Base-by-base conservation (phyloP, 2,329 filamentous ascomycete genomes). In the Stromatinia cepivora region DNA sequence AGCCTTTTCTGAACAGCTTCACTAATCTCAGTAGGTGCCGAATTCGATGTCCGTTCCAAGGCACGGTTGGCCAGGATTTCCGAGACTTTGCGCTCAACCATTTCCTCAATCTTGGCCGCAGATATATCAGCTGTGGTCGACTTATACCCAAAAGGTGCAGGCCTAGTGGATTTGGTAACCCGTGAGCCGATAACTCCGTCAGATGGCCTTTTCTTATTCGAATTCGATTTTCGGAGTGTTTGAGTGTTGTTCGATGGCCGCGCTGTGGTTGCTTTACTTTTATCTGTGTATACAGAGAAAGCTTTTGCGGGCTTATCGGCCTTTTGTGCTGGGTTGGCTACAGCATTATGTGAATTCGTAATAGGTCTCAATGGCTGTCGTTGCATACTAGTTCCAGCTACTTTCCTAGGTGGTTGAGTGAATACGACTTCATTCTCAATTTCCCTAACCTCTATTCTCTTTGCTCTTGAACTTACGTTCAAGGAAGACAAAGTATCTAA, bases 371-470 rank as follows among this genome's bases (percentile, higher is more conserved):
- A 81, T 13, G 94, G 93, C 78, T 97, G 93, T 22, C 94, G 86
- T 67, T 84, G 81, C 17, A 84, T 80, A 39, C 78, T 77, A 4
- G 80, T 73, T 10, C 82, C 82, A 4, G 79, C 76, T n/a, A 65
- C 81, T n/a, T 85, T 83, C 69, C 88, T 85, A 39, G 90, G 88
- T 68, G 87, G 86, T 67, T 91, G 89, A 78, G 92, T 93, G 82
- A 92, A 96, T 53, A 97, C 90, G 5, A 96, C 90, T 77, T 97
- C 93, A 77, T 98, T 98, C 80, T 98, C 94, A 70, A 97, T 92
- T 79, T 98, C 95, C 64, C 93, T 90, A 15, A 97, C 91, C 79
- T 98, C 94, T 74, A 98, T 97, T 77, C 96, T 93, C 83, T 97
- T 97, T 34, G 94, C 96, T 15, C 94, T 87, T 65, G 95, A 97